Conservation (phyloP, 2,329 filamentous ascomycete species). For the Penicillium sp. region DNA sequence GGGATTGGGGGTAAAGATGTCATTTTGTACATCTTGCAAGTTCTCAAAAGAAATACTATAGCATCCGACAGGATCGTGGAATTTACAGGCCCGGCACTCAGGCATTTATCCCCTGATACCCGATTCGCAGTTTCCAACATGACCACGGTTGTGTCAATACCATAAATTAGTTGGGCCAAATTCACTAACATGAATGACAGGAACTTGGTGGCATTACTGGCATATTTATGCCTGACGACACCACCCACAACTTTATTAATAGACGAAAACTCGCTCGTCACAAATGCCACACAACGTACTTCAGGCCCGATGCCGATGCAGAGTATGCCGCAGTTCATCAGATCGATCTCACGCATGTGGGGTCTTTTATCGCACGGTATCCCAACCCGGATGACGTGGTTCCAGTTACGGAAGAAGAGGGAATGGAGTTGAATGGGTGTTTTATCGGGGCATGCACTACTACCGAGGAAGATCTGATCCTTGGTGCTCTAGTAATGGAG, state of each 20-base stretch:
- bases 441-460: conserved; percentile 50
- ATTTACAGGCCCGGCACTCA: conserved; percentile 41
- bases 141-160: conserved; percentile 29
- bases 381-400: conserved; percentile 46
- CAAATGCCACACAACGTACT: conserved; percentile 34
- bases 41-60: conserved; percentile 48
- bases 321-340: conserved; percentile 32
- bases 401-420: conserved; percentile 33
- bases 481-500: conserved; percentile 42
- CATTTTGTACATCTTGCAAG: conserved; percentile 44
- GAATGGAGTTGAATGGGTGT: conserved; percentile 38
- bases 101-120: conserved; percentile 40
- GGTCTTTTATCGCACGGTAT: conserved; percentile 40
- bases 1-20: conserved; percentile 48
- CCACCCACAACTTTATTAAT: conserved; percentile 35
- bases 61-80: conserved; percentile 45
- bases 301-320: conserved; percentile 38
- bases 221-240: conserved; percentile 39
- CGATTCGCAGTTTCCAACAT: conserved; percentile 49
- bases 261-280: conserved; percentile 31
- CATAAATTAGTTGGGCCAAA: not conserved
- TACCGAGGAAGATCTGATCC: conserved; percentile 44
- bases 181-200: not conserved
- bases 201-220: conserved; percentile 45
- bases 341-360: conserved; percentile 39